phyloP scores from a whole-genome alignment of 2,329 filamentous ascomycete genomes.

The Pseudopyricularia cyperi region DNA sequence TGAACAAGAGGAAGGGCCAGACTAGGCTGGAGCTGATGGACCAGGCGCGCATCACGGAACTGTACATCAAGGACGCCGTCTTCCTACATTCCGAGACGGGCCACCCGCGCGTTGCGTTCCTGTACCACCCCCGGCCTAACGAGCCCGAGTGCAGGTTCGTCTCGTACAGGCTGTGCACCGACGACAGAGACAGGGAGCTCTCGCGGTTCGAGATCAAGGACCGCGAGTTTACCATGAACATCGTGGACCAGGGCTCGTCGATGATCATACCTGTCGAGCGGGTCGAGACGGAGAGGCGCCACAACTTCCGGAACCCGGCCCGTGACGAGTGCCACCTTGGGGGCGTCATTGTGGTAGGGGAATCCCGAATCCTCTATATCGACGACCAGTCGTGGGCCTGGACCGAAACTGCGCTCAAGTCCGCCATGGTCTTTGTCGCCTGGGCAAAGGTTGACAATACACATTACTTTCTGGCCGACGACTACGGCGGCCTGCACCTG shows the following conservation, averaged over 20 bases:
- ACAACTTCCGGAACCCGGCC: slow-evolving; percentile 42
- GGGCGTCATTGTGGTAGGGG: slow-evolving; percentile 62
- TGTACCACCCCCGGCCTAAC: slow-evolving; percentile 42
- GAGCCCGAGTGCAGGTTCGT: slow-evolving; percentile 40
- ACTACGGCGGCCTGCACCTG: slow-evolving; percentile 78
- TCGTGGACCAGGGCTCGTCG: slow-evolving; percentile 41
- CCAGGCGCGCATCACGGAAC: slow-evolving; percentile 42
- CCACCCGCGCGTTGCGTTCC: slow-evolving; percentile 42
- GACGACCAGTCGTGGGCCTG: slow-evolving; percentile 61
- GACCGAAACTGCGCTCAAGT: slow-evolving; percentile 50
- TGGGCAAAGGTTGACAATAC: slow-evolving; percentile 78
- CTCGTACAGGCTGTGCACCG: slow-evolving; percentile 44
- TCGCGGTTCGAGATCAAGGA: slow-evolving; percentile 45
- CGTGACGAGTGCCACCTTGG: slow-evolving; percentile 46
- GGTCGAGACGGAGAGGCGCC: slow-evolving; percentile 42
- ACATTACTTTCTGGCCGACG: slow-evolving; percentile 79
- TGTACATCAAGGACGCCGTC: slow-evolving; percentile 44
- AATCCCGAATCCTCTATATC: slow-evolving; percentile 74
- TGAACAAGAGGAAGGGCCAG: slow-evolving; percentile 31
- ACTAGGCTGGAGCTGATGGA: slow-evolving; percentile 35
- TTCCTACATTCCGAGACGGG: slow-evolving; percentile 46
- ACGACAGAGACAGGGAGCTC: slow-evolving; percentile 41
- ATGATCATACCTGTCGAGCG: slow-evolving; percentile 51
- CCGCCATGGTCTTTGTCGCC: slow-evolving; percentile 77
- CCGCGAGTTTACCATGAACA: slow-evolving; percentile 38